These are phyloP conservation scores for Medicago ruthenica DNA, from an alignment of 306 rosid species.

Conservation along the genomic window DNA sequence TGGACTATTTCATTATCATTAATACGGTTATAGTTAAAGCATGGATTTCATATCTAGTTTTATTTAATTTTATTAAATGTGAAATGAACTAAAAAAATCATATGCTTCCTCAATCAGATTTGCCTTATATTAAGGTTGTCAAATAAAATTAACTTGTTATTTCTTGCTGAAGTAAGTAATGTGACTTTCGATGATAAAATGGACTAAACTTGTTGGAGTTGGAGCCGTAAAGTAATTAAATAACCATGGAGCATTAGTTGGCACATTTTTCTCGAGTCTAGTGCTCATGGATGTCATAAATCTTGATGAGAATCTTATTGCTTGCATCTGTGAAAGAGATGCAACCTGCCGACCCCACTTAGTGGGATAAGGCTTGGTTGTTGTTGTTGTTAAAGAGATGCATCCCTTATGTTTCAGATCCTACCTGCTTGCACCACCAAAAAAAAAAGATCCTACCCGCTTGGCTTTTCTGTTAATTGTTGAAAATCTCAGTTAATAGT, in stretches of 20 bases:
- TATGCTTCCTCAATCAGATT: slow-evolving; percentile 34
- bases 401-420: slow-evolving; percentile 11
- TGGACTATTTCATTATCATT: slow-evolving; percentile 29
- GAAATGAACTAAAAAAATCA: slow-evolving; percentile 20
- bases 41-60: slow-evolving; percentile 13
- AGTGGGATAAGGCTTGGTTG: too few relatives aligned
- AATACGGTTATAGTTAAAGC: background rate
- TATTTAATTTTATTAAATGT: slow-evolving; percentile 6
- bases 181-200: slow-evolving; percentile 21
- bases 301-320: slow-evolving; percentile 15
- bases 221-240: slow-evolving; percentile 26
- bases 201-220: slow-evolving; percentile 29
- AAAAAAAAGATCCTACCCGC: slow-evolving; percentile 19
- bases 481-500: background rate
- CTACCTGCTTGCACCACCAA: slow-evolving; percentile 15
- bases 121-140: background rate
- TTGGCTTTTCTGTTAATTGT: background rate
- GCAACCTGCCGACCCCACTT: background rate
- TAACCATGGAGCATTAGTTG: slow-evolving; percentile 16
- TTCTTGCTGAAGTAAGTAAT: slow-evolving; percentile 3
- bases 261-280: slow-evolving; percentile 17
- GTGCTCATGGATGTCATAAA: slow-evolving; percentile 28
- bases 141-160: slow-evolving; percentile 30
- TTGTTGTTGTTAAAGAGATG: slow-evolving; percentile 13
- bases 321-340: slow-evolving; percentile 31